Base-by-base conservation (phyloP, 1,284 basidiomycete genomes). In the Acaromyces ingoldii region DNA sequence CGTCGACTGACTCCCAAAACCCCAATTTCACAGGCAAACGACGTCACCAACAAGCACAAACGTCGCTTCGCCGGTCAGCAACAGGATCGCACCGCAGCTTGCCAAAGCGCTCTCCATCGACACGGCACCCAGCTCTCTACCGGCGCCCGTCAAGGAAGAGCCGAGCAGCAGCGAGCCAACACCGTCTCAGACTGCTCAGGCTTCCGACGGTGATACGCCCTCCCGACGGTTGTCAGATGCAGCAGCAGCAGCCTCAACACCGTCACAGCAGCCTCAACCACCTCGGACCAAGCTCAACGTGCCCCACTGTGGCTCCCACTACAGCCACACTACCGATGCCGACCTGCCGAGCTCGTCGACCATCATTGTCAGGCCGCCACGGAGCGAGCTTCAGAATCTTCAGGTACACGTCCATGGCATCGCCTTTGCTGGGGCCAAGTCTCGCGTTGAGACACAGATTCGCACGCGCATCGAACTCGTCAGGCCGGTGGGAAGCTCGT, bases 371-470 rank as follows among this genome's bases (percentile, higher is more conserved):
- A 61, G 62, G 9, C 72, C 72, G 4, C 41, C 51, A 10, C 53
- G 57, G n/a, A 46, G 62, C 37, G 55, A 59, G 17, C 63, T 74
- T 38, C 53, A 48, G 5, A 56, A 57, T 11, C 61, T 68, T 4
- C 69, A 75, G 37, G 62, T 79, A 2, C 71, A 90, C 72, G 84
- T 91, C 31, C 86, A 90, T 34, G 89, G 85, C 65, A 83, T 95
- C 37, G 89, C 90, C 7, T 82, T 85, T 62, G 78, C 80, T 34
- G 91, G 90, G 24, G 87, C 90, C n/a, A 92, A 93, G 77, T 91
- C 88, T 45, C 83, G 91, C 22, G 91, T 95, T 21, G 91, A 95
- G 76, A 95, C 91, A 0, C 91, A 75, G 42, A 74, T 75, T 37
- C 58, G 67, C 24, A 69, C 71, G 63, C 55, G 70, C 11, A 56